A percentile compares a stretch with the other conserved stretches of the same genome.
Evolutionary conservation across 1,139 yeast genomes (phyloP).

Genomic region (Yamadazyma taylorii): DNA sequence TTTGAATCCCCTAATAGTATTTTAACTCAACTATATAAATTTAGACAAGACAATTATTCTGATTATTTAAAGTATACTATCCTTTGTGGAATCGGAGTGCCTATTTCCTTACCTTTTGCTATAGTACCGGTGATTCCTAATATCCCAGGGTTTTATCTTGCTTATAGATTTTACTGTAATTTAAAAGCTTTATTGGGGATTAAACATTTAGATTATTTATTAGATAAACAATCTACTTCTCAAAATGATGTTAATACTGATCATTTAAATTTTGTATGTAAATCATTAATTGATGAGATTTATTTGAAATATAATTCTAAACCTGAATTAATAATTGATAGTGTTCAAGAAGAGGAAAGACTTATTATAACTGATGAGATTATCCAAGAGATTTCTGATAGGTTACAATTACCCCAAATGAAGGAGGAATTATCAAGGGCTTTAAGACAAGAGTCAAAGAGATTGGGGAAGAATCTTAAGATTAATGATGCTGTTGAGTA

Average conservation of each 20-base stretch:
- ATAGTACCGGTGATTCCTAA: slow-evolving; percentile 87
- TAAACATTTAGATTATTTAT: slow-evolving; percentile 57
- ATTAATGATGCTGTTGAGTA: slow-evolving; percentile 20
- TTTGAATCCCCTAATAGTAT: slow-evolving; percentile 35
- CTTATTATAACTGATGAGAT: slow-evolving; percentile 31
- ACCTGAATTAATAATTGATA: slow-evolving; percentile 13
- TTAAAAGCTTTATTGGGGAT: slow-evolving; percentile 79
- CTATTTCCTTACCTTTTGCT: slow-evolving; percentile 78
- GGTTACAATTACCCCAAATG: slow-evolving; percentile 35
- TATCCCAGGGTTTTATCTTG: slow-evolving; percentile 88
- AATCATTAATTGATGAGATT: slow-evolving; percentile 13
- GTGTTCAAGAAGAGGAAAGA: slow-evolving; percentile 26
- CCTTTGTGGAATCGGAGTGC: slow-evolving; percentile 62
- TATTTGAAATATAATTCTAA: slow-evolving; percentile 5
- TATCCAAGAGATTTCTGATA: slow-evolving; percentile 29
- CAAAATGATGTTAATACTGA: slow-evolving; percentile 14
- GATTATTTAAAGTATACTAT: slow-evolving; percentile 36
- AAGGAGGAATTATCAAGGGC: slow-evolving; percentile 46
- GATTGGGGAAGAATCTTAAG: slow-evolving; percentile 23
- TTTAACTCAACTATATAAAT: slow-evolving; percentile 31
- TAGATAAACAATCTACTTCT: slow-evolving; percentile 21
- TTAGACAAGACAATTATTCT: slow-evolving; percentile 26
- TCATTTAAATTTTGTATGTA: slow-evolving; percentile 19
- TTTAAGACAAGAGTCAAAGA: slow-evolving; percentile 43
- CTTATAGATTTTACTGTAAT: slow-evolving; percentile 83